Percentiles rank a stretch among this genome's conserved stretches.
These are phyloP conservation scores for Cladosporium sp. DNA, from an alignment of 2,329 filamentous ascomycete genomes.

Conservation along the genomic window DNA sequence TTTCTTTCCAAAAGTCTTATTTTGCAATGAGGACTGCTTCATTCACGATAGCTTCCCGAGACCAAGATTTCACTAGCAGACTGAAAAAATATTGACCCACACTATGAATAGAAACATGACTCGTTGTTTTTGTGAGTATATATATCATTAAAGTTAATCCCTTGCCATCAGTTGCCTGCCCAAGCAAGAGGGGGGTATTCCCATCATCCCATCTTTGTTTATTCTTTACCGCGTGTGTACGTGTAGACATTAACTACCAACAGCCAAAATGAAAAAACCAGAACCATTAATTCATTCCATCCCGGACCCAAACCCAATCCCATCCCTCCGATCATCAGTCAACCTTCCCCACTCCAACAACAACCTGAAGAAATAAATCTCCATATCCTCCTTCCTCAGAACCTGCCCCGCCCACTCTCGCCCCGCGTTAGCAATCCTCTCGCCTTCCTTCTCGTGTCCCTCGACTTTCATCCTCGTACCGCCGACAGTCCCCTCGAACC, in stretches of 20 bases:
- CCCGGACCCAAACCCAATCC: conserved; percentile 37
- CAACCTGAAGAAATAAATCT: conserved; percentile 76
- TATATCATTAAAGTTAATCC: background rate
- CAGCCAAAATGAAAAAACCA: background rate
- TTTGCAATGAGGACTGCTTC: no score
- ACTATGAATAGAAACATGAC: background rate
- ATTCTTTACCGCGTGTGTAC: background rate
- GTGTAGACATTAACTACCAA: background rate
- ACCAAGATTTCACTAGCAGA: background rate
- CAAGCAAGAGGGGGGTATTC: background rate
- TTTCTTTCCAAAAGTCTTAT: no score
- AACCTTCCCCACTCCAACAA: conserved; percentile 75
- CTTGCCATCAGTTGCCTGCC: background rate
- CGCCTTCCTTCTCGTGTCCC: conserved; percentile 54
- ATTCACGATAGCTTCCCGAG: background rate
- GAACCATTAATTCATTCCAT: conserved; percentile 3
- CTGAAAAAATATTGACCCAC: background rate
- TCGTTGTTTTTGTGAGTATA: background rate
- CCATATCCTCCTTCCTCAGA: conserved; percentile 71
- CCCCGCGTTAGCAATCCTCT: conserved; percentile 67
- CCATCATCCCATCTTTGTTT: background rate
- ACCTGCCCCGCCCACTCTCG: conserved; percentile 64
- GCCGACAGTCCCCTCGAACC: conserved; percentile 52
- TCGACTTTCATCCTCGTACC: conserved; percentile 52
- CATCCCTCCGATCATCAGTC: conserved; percentile 60